phyloP scores from a whole-genome alignment of 495 filamentous ascomycete genomes.

The Xylaria sp. region DNA sequence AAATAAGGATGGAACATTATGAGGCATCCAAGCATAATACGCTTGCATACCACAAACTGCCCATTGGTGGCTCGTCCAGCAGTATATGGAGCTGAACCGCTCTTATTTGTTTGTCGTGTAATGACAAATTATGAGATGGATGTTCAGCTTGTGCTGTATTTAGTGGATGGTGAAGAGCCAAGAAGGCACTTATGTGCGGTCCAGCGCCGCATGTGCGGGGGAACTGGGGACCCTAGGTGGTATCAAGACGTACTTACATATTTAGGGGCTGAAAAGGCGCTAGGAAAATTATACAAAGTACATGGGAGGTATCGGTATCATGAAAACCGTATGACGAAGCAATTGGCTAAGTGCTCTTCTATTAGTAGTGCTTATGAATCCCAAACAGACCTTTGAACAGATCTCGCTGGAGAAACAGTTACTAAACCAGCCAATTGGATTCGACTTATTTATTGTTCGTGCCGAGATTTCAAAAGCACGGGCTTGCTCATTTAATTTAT shows the following conservation, averaged over 20 bases:
- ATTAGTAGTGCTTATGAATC: constrained; percentile 5
- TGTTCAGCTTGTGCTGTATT: background rate
- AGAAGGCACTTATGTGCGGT: background rate
- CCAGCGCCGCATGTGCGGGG: background rate
- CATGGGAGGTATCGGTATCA: no score
- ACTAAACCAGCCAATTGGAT: constrained; percentile 4
- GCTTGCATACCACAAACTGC: no score
- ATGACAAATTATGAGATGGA: background rate
- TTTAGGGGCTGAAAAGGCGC: background rate
- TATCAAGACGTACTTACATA: background rate
- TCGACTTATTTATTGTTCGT: background rate
- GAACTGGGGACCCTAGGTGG: background rate
- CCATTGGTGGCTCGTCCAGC: background rate
- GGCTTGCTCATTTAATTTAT: background rate
- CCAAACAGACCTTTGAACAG: constrained; percentile 1
- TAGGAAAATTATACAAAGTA: background rate
- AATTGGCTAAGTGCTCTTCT: background rate
- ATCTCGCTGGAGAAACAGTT: background rate
- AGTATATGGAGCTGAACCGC: background rate
- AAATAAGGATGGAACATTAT: background rate
- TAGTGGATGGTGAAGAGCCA: background rate
- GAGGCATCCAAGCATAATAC: background rate
- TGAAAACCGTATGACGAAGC: background rate
- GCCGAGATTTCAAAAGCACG: background rate
- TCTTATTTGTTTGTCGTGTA: background rate